Evolutionary conservation across 129 eudicot species (phyloP), one percentile per base, ranked within the genome.

Genomic region (Flaveria brownii): DNA sequence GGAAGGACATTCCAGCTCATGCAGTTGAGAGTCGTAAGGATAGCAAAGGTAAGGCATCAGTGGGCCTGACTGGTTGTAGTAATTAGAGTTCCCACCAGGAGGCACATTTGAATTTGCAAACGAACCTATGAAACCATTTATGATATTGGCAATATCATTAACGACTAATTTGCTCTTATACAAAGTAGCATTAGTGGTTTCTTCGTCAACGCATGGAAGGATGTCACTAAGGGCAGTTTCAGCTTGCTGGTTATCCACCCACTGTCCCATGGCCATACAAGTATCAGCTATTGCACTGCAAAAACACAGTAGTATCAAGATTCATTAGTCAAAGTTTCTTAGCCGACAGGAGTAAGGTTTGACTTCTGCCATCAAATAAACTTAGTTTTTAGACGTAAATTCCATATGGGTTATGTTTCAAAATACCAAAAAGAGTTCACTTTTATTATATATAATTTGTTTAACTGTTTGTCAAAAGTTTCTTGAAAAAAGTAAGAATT

Each of bases 161-260:
- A 84, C 78, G 70, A 94, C 98, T 82, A 84, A 83, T 78, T 89
- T 94, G 76, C 98, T 94, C 77, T 91, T 85, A 49, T 66, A 79
- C 60, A 94, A 80, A 3, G 98, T 91, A 64, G 80, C 91, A 57
- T 91, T 94, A 57, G 98, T 94, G 4, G 97, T 87, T 57, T 75
- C 80, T 73, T 88, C 86, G 81, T 91, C 98, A n/a, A 91, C 98
- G 64, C 98, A 94, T 6, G 98, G 98, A 71, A 94, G 93, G 68
- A 94, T 94, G 82, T 91, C 85, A 84, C 97, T 91, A 59, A 94
- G 96, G 66, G 98, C 97, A 49, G 93, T 94, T 84, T 91, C 98
- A 0, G 98, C 97, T 51, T 91, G 98, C 25, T 96, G 98, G 77
- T 94, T 91, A 62, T 88, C 97, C 16, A 88, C 97, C 98, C 98